Evolutionary conservation across 164 flowering plant species (phyloP).

Genomic region (Berberis thunbergii): DNA sequence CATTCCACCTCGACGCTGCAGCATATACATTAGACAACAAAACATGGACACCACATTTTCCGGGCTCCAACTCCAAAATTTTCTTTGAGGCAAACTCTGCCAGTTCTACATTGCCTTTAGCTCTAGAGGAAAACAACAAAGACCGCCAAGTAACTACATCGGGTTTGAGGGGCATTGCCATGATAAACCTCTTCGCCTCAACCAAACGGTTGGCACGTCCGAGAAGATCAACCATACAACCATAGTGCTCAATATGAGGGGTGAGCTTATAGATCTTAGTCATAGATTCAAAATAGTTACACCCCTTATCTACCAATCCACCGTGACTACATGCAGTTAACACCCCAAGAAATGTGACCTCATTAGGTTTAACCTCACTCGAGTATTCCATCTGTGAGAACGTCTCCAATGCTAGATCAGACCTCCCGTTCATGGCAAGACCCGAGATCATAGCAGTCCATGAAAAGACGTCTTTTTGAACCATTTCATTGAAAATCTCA

Average conservation of each 20-base stretch:
- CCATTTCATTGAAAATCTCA: slow-evolving; percentile 19
- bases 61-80: slow-evolving; percentile 25
- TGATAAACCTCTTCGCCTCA: slow-evolving; percentile 21
- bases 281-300: slow-evolving; percentile 19
- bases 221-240: slow-evolving; percentile 31
- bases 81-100: slow-evolving; percentile 21
- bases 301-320: slow-evolving; percentile 26
- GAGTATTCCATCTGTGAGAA: slow-evolving; percentile 20
- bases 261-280: slow-evolving; percentile 15
- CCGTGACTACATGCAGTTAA: slow-evolving; percentile 33
- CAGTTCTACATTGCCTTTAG: slow-evolving; percentile 16
- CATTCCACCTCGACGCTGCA: slow-evolving; percentile 25
- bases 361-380: slow-evolving; percentile 22
- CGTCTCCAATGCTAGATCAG: slow-evolving; percentile 17
- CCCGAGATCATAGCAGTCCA: slow-evolving; percentile 33
- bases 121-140: slow-evolving; percentile 23
- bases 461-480: slow-evolving; percentile 20
- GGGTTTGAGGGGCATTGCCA: slow-evolving; percentile 23
- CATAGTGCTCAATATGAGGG: slow-evolving; percentile 26
- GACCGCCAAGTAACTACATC: slow-evolving; percentile 33
- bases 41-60: slow-evolving; percentile 21
- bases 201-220: slow-evolving; percentile 28
- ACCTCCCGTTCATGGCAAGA: slow-evolving; percentile 26
- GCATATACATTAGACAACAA: slow-evolving; percentile 26
- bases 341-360: slow-evolving; percentile 27